Evolutionary conservation across 306 rosid genomes (phyloP), one percentile per base, ranked within the genome.

Genomic region (Gastrolobium villosum): DNA sequence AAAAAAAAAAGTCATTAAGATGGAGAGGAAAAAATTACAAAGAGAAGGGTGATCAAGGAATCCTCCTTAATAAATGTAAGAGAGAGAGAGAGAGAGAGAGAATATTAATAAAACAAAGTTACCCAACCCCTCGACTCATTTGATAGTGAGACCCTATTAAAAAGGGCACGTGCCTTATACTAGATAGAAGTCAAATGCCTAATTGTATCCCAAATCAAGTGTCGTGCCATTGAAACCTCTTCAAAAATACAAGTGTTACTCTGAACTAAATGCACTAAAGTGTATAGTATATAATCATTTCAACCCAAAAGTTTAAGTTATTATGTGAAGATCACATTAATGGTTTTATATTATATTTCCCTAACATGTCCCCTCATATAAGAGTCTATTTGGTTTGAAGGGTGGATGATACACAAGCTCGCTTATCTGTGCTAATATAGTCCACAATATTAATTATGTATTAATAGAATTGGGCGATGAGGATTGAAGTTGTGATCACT

Each of bases 251-350:
- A 20, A 20, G 26, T 0, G 65, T 32, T 10, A 59, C 4, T 0
- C 64, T 63, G 7, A 39, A 63, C 48, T 15, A 63, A 40, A n/a
- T 63, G 69, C 69, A 14, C 15, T 45, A 60, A 60, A 31, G 8
- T 5, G 5, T 31, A 20, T 20, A 20, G 26, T 20, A 20, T 20
- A 20, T 20, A 20, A 20, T 20, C 26, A 20, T 20, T 20, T 20
- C 26, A 20, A 20, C 26, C 26, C 26, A 20, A 20, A 20, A 20
- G 26, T 20, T 20, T 20, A 20, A 20, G 26, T 20, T 20, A 20
- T 20, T 20, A 20, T 0, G 26, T 20, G 26, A 20, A 20, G 26
- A 20, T 20, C 26, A 20, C 26, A 20, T 20, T 20, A 20, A 20
- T 20, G 26, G 26, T 20, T 20, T 20, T 20, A 20, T 20, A 20